Conservation (phyloP, 2,329 filamentous ascomycete genomes). For the Ophiocordyceps sinensis region DNA sequence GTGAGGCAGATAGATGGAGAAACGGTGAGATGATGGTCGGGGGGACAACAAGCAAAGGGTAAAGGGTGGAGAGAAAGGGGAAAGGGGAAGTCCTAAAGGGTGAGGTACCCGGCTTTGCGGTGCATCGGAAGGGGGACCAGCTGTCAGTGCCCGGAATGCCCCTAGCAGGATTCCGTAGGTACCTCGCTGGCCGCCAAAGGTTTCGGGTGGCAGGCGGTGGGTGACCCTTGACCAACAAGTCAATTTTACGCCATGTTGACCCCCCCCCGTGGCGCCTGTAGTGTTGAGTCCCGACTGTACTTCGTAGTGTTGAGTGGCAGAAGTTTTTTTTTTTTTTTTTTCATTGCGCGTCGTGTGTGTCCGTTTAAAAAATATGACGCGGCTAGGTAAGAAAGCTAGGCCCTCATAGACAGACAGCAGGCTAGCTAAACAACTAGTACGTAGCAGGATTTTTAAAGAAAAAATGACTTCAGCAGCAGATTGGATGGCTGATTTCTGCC, state of each 20-base stretch:
- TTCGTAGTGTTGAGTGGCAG: too few relatives aligned
- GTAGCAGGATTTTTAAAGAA: too few relatives aligned
- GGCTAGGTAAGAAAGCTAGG: too few relatives aligned
- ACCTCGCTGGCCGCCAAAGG: not conserved
- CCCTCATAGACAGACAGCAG: too few relatives aligned
- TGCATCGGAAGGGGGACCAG: too few relatives aligned
- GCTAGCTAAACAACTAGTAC: too few relatives aligned
- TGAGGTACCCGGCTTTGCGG: not conserved
- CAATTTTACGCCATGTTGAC: not conserved
- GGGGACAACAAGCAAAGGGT: conserved; percentile 2
- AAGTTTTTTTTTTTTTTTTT: too few relatives aligned
- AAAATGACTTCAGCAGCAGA: too few relatives aligned
- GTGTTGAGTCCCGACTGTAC: not conserved
- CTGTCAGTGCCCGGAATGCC: too few relatives aligned
- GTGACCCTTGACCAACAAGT: not conserved
- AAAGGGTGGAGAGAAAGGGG: conserved; percentile 4
- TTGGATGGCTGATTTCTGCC: not conserved
- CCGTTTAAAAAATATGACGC: too few relatives aligned
- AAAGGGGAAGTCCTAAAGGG: not conserved
- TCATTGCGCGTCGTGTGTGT: too few relatives aligned
- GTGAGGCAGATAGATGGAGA: conserved; percentile 4
- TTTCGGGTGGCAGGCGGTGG: not conserved
- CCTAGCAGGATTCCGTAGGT: too few relatives aligned
- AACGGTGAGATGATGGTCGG: conserved; percentile 4
- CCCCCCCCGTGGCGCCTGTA: not conserved